These are phyloP conservation scores for Laguncularia racemosa DNA, from an alignment of 345 rosid genomes.

Conservation along the genomic window DNA sequence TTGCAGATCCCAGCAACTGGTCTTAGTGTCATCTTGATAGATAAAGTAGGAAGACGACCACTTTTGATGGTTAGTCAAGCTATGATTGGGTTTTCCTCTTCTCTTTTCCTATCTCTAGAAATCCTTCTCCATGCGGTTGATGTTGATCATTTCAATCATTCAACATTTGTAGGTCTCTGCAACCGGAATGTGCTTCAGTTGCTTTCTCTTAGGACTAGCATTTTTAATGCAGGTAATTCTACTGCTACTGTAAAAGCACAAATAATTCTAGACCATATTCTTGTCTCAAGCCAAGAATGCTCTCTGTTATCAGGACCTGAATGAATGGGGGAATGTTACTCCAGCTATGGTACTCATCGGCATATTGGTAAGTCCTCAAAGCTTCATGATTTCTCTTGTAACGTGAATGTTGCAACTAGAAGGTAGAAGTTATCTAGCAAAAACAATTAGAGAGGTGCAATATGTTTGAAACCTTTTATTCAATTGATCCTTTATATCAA, in stretches of 20 bases:
- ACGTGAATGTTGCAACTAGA: too few species aligned
- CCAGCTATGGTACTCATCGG: too few species aligned
- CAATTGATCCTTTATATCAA: too few species aligned
- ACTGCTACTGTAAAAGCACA: not conserved
- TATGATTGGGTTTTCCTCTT: not conserved
- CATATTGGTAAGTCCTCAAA: too few species aligned
- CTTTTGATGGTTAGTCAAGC: slow-evolving; percentile 34
- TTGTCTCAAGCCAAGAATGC: too few species aligned
- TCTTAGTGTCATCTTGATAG: slow-evolving; percentile 29
- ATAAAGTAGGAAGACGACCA: slow-evolving; percentile 44
- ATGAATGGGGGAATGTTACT: too few species aligned
- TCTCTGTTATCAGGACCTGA: too few species aligned
- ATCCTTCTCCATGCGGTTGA: not conserved
- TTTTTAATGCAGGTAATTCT: slow-evolving; percentile 8
- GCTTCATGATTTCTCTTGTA: too few species aligned
- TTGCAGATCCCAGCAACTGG: slow-evolving; percentile 26
- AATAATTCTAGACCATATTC: too few species aligned
- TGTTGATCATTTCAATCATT: not conserved
- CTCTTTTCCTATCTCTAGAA: not conserved
- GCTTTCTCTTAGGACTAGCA: slow-evolving; percentile 2
- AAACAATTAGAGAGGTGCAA: too few species aligned
- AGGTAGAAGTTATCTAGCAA: too few species aligned
- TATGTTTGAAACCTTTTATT: too few species aligned
- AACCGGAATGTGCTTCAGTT: slow-evolving; percentile 10
- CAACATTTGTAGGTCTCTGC: slow-evolving; percentile 8